These are phyloP conservation scores for Pueraria montana DNA, from an alignment of 306 rosid genomes.

Conservation along the genomic window DNA sequence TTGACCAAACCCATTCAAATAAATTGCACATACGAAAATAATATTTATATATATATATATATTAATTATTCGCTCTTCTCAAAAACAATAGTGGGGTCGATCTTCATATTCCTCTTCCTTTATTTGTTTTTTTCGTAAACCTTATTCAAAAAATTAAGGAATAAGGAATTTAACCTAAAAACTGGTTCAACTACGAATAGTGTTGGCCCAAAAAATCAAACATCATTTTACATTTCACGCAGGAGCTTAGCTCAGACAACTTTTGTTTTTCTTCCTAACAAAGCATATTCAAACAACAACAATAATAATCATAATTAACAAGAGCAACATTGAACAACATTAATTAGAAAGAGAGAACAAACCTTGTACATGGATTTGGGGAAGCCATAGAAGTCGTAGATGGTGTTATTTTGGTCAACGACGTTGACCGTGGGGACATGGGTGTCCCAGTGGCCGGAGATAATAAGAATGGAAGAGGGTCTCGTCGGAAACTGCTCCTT, in stretches of 20 bases:
- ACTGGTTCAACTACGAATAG: no score
- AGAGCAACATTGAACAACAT: not conserved
- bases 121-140: no score
- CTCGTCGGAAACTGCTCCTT: constrained; percentile 43
- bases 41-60: not conserved
- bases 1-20: not conserved
- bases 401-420: constrained; percentile 58
- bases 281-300: not conserved
- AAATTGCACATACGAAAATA: not conserved
- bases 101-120: no score
- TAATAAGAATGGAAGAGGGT: constrained; percentile 62
- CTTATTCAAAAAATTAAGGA: no score
- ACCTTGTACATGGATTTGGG: constrained; percentile 73
- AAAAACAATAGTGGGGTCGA: not conserved
- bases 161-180: no score
- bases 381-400: constrained; percentile 77
- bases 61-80: not conserved
- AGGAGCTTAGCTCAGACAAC: not conserved
- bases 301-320: not conserved
- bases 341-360: not conserved
- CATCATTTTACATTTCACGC: no score
- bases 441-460: constrained; percentile 80
- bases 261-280: not conserved
- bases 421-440: constrained; percentile 58
- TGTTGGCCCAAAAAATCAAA: no score